Base-by-base conservation (phyloP, 352 stramenopile genomes). In the Phytophthora meadii region DNA sequence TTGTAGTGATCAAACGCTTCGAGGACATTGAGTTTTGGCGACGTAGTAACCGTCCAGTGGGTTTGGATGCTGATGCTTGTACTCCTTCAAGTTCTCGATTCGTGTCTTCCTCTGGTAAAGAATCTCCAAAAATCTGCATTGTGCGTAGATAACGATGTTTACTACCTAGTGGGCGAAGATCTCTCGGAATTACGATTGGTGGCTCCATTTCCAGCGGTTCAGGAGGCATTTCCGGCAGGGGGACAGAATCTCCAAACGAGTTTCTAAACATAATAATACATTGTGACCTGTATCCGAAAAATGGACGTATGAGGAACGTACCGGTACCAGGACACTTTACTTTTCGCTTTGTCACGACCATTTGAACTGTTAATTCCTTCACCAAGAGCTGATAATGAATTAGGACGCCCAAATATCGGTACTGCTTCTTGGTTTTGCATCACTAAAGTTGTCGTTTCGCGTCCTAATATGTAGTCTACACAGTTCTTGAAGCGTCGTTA, bases 291-390 rank as follows among this genome's bases (percentile, higher is more conserved):
- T 19, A 10, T 42, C 37, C 12, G 14, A 17, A 17, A 8, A 17
- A 8, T 42, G 37, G 5, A 19, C 14, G 19, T 42, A 5, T 42
- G 14, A 42, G 10, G 27, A 12, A 53, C 51, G 15, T 69, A 92
- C 83, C 81, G 77, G 51, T 92, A 92, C 83, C 83, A 92, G 3
- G 82, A 66, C 22, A 90, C 72, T 54, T 84, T 85, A 27, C 39
- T 70, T 14, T 63, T 55, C 5, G 71, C 57, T 14, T 62, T 70
- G 14, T 12, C 32, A 37, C 46, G 42, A 9, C 9, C 41, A 4
- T 36, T 40, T 32, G 41, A 32, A 5, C 30, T 10, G n/a, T 19
- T n/a, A 28, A 57, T 32, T 25, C 30, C 49, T 51, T 70, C 62
- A 39, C 48, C 36, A 8, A 61, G 56, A 42, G 56, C 39, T 50